These are phyloP conservation scores for Tulasnella sp. DNA, from an alignment of 768 basidiomycete genomes.

Conservation along the genomic window DNA sequence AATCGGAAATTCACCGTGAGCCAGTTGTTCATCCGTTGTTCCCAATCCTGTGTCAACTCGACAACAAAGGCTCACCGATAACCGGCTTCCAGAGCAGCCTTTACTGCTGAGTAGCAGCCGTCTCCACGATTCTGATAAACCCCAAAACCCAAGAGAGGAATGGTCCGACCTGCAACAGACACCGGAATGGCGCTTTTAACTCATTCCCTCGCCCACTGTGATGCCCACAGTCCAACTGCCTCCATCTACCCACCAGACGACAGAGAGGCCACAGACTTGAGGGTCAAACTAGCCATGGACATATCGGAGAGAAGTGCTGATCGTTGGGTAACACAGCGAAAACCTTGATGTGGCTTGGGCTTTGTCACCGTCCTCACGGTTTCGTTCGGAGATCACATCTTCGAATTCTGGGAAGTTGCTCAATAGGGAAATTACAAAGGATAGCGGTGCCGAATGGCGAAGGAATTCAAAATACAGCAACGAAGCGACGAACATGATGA, in stretches of 20 bases:
- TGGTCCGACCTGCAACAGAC: slow-evolving; percentile 39
- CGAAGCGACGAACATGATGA: not conserved
- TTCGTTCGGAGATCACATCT: not conserved
- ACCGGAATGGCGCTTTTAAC: not conserved
- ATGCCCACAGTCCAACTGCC: not conserved
- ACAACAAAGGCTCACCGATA: slow-evolving; percentile 41
- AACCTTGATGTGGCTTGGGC: not conserved
- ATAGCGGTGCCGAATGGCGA: too few species aligned
- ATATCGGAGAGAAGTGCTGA: not conserved
- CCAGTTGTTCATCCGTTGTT: not conserved
- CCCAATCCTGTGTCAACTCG: not conserved
- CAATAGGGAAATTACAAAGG: not conserved
- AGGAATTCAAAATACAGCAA: too few species aligned
- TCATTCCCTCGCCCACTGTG: too few species aligned
- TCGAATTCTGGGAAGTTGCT: not conserved
- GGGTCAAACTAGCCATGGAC: not conserved
- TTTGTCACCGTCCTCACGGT: not conserved
- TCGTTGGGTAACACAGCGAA: not conserved
- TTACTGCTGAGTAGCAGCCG: slow-evolving; percentile 41
- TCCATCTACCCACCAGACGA: not conserved
- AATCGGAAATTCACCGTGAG: not conserved
- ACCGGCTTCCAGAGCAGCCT: slow-evolving; percentile 58
- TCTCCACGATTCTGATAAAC: slow-evolving; percentile 49
- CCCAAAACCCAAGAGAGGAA: slow-evolving; percentile 62
- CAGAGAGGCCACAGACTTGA: not conserved